Conservation (phyloP, 2,329 filamentous ascomycete genomes). For the Tolypocladium guangdongense region DNA sequence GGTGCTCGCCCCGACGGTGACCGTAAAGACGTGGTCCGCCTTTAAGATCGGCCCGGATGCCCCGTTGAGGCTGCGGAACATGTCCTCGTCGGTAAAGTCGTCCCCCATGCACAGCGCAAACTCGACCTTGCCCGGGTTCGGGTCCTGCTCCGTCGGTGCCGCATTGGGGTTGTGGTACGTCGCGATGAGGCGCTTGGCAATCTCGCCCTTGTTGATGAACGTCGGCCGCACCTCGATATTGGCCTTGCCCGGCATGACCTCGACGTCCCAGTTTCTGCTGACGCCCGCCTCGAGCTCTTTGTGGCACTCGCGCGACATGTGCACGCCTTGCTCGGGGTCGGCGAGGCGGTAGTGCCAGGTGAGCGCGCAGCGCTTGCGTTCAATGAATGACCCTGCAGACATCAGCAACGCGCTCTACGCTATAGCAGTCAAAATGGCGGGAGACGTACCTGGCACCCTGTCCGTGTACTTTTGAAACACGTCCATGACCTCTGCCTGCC, state of each 20-base stretch:
- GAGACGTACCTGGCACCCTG: slow-evolving; percentile 59
- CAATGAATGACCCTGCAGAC: slow-evolving; percentile 68
- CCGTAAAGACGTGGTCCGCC: slow-evolving; percentile 67
- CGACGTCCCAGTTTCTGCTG: slow-evolving; percentile 72
- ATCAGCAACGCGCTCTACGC: not conserved
- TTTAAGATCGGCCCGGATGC: slow-evolving; percentile 41
- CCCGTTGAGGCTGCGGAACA: slow-evolving; percentile 71
- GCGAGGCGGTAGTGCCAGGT: slow-evolving; percentile 96
- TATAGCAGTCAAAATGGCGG: not conserved
- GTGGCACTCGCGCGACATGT: slow-evolving; percentile 72
- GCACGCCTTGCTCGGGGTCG: slow-evolving; percentile 72
- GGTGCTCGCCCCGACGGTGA: slow-evolving; percentile 82
- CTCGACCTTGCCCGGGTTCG: slow-evolving; percentile 47
- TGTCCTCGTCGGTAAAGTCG: slow-evolving; percentile 96
- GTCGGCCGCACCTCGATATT: slow-evolving; percentile 94
- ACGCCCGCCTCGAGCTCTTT: slow-evolving; percentile 71
- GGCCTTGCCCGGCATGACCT: slow-evolving; percentile 94
- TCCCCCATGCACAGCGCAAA: slow-evolving; percentile 90
- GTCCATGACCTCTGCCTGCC: slow-evolving; percentile 76
- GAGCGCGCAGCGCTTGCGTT: slow-evolving; percentile 84
- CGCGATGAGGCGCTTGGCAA: slow-evolving; percentile 70
- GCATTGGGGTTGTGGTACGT: slow-evolving; percentile 50
- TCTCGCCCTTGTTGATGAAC: slow-evolving; percentile 97
- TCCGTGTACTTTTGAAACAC: slow-evolving; percentile 86
- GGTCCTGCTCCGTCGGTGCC: slow-evolving; percentile 31